Conservation (phyloP, 148 eudicot genomes). For the Fallopia convolvulus region DNA sequence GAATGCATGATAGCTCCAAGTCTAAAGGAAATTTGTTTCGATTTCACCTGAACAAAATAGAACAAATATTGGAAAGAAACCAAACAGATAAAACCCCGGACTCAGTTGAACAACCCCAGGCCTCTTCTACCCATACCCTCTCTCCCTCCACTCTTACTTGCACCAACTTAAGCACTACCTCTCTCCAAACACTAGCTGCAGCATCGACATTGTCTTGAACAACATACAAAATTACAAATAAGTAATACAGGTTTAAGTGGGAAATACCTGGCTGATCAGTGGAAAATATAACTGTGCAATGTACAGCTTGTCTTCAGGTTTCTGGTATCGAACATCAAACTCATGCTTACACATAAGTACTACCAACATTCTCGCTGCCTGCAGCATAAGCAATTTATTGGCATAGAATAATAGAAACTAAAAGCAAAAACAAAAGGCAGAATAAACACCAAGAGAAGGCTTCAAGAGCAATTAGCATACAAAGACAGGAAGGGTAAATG, state of each 20-base stretch:
- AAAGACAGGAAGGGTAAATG: background rate
- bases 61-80: background rate
- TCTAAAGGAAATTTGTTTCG: background rate
- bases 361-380: slow-evolving; percentile 96
- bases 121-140: background rate
- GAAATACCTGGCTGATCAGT: slow-evolving; percentile 81
- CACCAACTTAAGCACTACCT: background rate
- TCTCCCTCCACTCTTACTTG: background rate
- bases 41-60: background rate
- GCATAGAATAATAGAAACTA: background rate
- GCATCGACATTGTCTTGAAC: background rate
- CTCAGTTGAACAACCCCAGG: background rate
- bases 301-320: slow-evolving; percentile 92
- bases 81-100: background rate
- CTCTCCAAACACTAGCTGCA: background rate
- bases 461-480: background rate
- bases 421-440: slow-evolving; percentile 11
- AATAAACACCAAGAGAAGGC: background rate
- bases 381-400: slow-evolving; percentile 9
- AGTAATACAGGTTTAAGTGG: background rate
- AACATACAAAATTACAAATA: background rate
- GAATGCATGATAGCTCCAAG: background rate
- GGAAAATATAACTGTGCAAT: slow-evolving; percentile 96
- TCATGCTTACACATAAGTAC: slow-evolving; percentile 97
- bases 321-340: slow-evolving; percentile 93